Conservation (phyloP, 495 filamentous ascomycete species). For the Chaetomium fimeti region DNA sequence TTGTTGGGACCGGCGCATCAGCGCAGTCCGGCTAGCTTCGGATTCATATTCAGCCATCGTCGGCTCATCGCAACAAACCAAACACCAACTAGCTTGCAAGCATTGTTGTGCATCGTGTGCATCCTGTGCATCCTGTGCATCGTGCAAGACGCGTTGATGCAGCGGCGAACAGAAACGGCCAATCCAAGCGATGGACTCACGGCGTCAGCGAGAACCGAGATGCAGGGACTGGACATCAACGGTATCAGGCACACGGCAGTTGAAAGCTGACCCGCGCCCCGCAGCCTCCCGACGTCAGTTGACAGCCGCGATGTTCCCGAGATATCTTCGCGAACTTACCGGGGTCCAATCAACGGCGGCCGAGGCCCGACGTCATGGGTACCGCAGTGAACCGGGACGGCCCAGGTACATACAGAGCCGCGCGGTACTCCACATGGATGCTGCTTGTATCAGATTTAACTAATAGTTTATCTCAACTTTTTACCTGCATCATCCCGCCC, state of each 20-base stretch:
- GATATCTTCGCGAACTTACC: constrained; percentile 28
- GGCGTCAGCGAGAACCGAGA: background rate
- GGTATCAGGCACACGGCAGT: background rate
- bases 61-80: background rate
- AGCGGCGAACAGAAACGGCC: background rate
- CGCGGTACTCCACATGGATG: constrained; percentile 25
- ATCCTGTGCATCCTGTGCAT: background rate
- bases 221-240: no score
- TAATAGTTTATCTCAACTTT: constrained; percentile 21
- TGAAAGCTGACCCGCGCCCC: constrained; percentile 18
- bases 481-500: constrained; percentile 19
- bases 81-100: background rate
- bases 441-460: constrained; percentile 22
- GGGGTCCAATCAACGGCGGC: constrained; percentile 30
- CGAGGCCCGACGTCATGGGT: constrained; percentile 27
- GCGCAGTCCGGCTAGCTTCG: no score
- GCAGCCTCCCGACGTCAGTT: no score
- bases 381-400: constrained; percentile 10
- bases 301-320: constrained; percentile 15
- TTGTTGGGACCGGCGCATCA: no score
- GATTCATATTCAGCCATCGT: background rate
- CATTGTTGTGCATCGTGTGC: background rate
- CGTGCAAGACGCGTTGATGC: background rate
- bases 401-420: constrained; percentile 29
- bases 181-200: background rate